Percentiles rank a stretch among this genome's conserved stretches.
These are phyloP conservation scores for Spatholobus suberectus DNA, from an alignment of 306 rosid genomes.

Conservation along the genomic window DNA sequence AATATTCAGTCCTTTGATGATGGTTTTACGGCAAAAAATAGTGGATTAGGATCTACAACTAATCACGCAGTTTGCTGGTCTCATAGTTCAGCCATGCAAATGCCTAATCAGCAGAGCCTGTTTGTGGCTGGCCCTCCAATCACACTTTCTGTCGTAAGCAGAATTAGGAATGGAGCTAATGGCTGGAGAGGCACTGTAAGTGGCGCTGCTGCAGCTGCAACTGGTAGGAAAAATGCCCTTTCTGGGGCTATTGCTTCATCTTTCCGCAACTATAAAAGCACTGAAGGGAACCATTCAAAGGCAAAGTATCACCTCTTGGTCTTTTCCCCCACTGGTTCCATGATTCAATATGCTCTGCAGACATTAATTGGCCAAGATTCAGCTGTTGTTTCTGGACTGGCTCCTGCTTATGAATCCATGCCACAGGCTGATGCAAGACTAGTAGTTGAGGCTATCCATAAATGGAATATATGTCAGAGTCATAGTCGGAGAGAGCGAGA, in stretches of 20 bases:
- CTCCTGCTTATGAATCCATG: slow-evolving; percentile 58
- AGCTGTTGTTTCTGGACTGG: slow-evolving; percentile 52
- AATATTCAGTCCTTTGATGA: slow-evolving; percentile 65
- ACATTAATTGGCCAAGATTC: slow-evolving; percentile 58
- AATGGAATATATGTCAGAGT: slow-evolving; percentile 92
- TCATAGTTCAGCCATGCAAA: slow-evolving; percentile 52
- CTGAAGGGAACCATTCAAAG: slow-evolving; percentile 62
- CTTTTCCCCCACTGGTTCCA: slow-evolving; percentile 82
- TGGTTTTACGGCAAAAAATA: slow-evolving; percentile 51
- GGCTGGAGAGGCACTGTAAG: slow-evolving; percentile 92
- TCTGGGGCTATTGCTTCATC: slow-evolving; percentile 88
- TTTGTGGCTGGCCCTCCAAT: slow-evolving; percentile 66
- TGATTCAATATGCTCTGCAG: slow-evolving; percentile 80
- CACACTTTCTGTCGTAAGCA: slow-evolving; percentile 81
- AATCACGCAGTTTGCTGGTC: slow-evolving; percentile 52
- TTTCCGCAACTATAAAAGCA: slow-evolving; percentile 68
- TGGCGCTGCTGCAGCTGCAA: slow-evolving; percentile 96
- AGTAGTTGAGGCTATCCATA: slow-evolving; percentile 84
- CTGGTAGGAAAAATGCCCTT: slow-evolving; percentile 68
- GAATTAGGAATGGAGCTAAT: slow-evolving; percentile 81
- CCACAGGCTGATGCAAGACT: slow-evolving; percentile 71
- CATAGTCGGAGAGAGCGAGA: slow-evolving; percentile 72
- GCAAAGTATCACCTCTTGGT: slow-evolving; percentile 74
- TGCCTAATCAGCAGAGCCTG: slow-evolving; percentile 60
- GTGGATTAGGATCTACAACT: slow-evolving; percentile 46